Base-by-base conservation (phyloP, 257 asterid species). In the Echium plantagineum region DNA sequence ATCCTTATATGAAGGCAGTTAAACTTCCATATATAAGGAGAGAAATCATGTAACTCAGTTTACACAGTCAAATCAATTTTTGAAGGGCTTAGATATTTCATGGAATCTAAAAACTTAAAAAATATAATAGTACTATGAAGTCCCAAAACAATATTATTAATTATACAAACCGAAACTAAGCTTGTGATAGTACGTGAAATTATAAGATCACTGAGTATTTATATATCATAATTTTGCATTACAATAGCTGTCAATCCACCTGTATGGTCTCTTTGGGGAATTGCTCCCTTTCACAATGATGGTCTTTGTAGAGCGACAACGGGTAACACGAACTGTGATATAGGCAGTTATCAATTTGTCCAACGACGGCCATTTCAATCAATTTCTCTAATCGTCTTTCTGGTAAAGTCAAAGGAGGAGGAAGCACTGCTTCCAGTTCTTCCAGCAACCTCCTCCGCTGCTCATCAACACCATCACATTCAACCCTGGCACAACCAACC, bases 371-470 rank as follows among this genome's bases (percentile, higher is more conserved):
- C 80, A 75, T 77, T 80, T 90, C 97, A 63, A 87, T 75, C 89
- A 85, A 78, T 69, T 77, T 79, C 70, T 87, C 95, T 74, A 90
- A 83, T 77, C 96, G 83, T 69, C 89, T 75, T 69, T 87, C 86
- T 2, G 98, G 94, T 64, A 90, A 64, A 24, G 82, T 76, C 60
- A 85, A 69, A 5, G 96, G 95, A 5, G 94, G 90, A 7, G 94
- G 96, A 66, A 90, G 75, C 66, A 81, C 75, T 32, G 72, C 74
- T 63, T 78, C 91, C 81, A 90, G 72, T 67, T 80, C 77, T 46
- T 52, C 46, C 7, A 85, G 19, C 80, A 90, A 68, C 56, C 58
- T 59, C 69, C 68, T 75, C 12, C 90, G 75, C 71, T 68, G 53
- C 51, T 77, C 86, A 18, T 24, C 59, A 63, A 77, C 72, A 48